Base-by-base conservation (phyloP, 1,139 yeast species). In the Geotrichum armillariae region DNA sequence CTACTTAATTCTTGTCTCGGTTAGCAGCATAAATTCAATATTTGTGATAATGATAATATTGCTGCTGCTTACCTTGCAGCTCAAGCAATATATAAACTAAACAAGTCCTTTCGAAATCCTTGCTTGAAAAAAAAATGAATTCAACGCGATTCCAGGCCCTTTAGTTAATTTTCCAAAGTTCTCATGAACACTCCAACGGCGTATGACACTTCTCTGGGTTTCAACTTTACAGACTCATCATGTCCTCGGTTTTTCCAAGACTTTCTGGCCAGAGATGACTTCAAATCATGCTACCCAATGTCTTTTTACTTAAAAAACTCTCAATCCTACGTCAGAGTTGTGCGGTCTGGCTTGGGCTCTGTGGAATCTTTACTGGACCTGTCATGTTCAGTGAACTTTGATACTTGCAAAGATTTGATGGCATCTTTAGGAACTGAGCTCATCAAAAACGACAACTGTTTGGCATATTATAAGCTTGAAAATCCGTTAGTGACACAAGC, bases 201-300 rank as follows among this genome's bases (percentile, higher is more conserved):
- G n/a, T 66, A 66, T 53, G 70, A 66, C 53, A 59, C 68, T 16
- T 58, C 67, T n/a, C 59, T 66, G 29, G 67, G 69, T 37, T 49
- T 41, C 17, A 61, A 61, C 52, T 65, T 65, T 57, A 59, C 67
- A 17, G 54, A 59, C 29, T 31, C 57, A 1, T 55, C 65, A 4
- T 66, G 70, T 44, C 63, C 64, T 16, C 39, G 47, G 8, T 66
- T 60, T 44, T 64, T 66, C 52, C 41, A 52, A n/a, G 20, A 40
- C 18, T 64, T 66, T 50, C 59, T 66, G 4, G 42, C 48, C 17
- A 60, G 65, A 46, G 54, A 52, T 22, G 46, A 56, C 14, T 66
- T 66, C 44, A 50, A 58, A 20, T 46, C 58, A 27, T 66, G 70
- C 53, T 59, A 57, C 37, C 70, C 70, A 16, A 55, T 66, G 56